phyloP scores from a whole-genome alignment of 1,284 basidiomycete species.

The Moesziomyces sp. region DNA sequence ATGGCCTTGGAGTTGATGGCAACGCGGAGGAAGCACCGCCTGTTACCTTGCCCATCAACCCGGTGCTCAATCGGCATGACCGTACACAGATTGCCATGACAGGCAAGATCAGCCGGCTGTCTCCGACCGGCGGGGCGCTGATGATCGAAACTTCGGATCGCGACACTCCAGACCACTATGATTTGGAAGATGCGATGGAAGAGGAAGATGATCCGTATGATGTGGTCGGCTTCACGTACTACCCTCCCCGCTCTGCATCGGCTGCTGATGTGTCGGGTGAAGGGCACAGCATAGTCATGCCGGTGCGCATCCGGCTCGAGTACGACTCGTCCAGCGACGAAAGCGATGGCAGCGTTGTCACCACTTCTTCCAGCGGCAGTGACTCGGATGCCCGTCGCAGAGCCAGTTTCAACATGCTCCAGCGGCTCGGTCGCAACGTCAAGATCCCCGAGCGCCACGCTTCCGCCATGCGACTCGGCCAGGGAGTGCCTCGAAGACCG shows the following conservation, averaged over 20 bases:
- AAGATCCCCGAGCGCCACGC: slow-evolving; percentile 17
- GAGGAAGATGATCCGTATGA: slow-evolving; percentile 11
- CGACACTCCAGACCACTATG: background rate
- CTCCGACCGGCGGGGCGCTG: background rate
- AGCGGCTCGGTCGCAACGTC: slow-evolving; percentile 12
- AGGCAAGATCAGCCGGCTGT: slow-evolving; percentile 1
- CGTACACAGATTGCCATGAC: slow-evolving; percentile 22
- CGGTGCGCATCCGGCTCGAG: slow-evolving; percentile 25
- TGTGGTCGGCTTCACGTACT: slow-evolving; percentile 28
- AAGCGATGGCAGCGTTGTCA: slow-evolving; percentile 19
- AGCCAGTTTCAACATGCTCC: slow-evolving; percentile 34
- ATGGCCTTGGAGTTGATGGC: too few relatives aligned
- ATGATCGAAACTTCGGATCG: background rate
- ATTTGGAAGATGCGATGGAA: background rate
- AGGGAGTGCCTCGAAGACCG: slow-evolving; percentile 23
- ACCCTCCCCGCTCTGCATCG: background rate
- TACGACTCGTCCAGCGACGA: slow-evolving; percentile 39
- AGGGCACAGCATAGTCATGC: slow-evolving; percentile 20
- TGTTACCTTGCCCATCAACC: background rate
- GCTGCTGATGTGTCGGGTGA: background rate
- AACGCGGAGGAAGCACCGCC: background rate
- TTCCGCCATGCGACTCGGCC: slow-evolving; percentile 15
- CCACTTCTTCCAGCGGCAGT: slow-evolving; percentile 16
- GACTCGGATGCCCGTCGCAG: slow-evolving; percentile 29
- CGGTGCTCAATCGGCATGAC: slow-evolving; percentile 21